A percentile compares a stretch with the other conserved stretches of the same genome.
Evolutionary conservation across 225 moss, liverwort and hornwort genomes (phyloP).

Genomic region (Straminergon stramineum): DNA sequence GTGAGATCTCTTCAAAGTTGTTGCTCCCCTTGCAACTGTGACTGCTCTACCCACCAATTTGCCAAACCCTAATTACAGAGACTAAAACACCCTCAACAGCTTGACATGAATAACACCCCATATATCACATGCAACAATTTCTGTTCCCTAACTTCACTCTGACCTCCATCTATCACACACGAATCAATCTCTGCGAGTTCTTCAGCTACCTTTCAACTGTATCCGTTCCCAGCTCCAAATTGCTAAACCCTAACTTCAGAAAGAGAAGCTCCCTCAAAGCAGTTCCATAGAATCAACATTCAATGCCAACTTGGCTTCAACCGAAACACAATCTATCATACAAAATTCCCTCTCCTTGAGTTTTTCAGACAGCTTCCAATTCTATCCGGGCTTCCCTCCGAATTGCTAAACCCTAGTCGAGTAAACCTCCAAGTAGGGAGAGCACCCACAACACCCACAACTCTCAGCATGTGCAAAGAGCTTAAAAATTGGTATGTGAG

Average conservation of each 20-base stretch:
- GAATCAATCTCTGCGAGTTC: neutral
- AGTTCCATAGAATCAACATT: neutral
- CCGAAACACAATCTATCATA: neutral
- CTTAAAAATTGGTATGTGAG: neutral
- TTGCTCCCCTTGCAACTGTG: neutral
- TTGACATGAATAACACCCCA: neutral
- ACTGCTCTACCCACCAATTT: neutral
- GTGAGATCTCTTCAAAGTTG: neutral
- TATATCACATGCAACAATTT: neutral
- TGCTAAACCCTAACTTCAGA: neutral
- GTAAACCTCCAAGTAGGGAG: neutral
- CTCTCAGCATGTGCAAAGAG: neutral
- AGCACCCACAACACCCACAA: neutral
- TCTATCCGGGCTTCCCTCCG: neutral
- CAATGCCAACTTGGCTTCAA: neutral
- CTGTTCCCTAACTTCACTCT: neutral
- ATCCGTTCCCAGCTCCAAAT: neutral
- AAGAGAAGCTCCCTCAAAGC: neutral
- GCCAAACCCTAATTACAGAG: neutral
- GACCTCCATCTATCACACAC: neutral
- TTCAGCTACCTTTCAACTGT: neutral
- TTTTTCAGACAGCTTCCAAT: neutral
- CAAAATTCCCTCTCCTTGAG: neutral
- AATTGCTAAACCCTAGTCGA: neutral
- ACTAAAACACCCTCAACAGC: neutral